phyloP scores from a whole-genome alignment of 2,329 filamentous ascomycete genomes.

The Sphaerulina musiva region DNA sequence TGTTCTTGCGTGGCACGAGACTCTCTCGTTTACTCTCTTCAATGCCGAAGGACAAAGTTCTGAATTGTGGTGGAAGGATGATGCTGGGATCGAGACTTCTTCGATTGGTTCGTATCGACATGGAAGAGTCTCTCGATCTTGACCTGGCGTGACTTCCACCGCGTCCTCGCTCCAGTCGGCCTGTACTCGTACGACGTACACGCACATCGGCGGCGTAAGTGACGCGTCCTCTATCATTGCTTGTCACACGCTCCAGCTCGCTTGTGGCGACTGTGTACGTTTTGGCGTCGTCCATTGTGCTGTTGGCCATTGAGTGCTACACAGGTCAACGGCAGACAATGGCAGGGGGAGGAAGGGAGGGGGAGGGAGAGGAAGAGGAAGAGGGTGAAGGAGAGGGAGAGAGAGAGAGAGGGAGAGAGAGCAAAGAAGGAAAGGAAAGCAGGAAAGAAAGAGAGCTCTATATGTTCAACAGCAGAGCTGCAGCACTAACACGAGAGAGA shows the following conservation, averaged over 20 bases:
- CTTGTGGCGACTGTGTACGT: slow-evolving; percentile 9
- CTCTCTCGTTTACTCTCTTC: slow-evolving; percentile 31
- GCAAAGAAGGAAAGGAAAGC: slow-evolving; percentile 7
- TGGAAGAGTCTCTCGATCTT: slow-evolving; percentile 27
- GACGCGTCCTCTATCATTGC: slow-evolving; percentile 16
- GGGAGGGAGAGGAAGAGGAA: neutral
- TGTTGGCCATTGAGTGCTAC: neutral
- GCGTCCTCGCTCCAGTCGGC: slow-evolving; percentile 9
- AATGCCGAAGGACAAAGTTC: slow-evolving; percentile 43
- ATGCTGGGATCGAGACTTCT: slow-evolving; percentile 39
- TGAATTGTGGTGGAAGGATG: slow-evolving; percentile 40
- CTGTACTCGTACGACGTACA: slow-evolving; percentile 12
- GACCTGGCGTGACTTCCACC: slow-evolving; percentile 13
- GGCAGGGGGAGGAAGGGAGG: neutral
- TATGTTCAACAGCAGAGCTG: slow-evolving; percentile 4
- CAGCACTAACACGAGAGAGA: too few species aligned
- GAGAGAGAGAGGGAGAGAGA: too few species aligned
- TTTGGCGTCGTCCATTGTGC: slow-evolving; percentile 10
- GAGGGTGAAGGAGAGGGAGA: neutral
- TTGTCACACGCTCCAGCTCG: slow-evolving; percentile 14
- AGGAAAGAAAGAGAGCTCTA: slow-evolving; percentile 4
- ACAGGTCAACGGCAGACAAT: neutral
- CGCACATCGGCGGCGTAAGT: slow-evolving; percentile 20
- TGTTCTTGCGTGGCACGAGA: slow-evolving; percentile 24
- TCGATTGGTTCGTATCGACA: slow-evolving; percentile 35